Evolutionary conservation across 257 asterid genomes (phyloP).

Genomic region (Striga asiatica): DNA sequence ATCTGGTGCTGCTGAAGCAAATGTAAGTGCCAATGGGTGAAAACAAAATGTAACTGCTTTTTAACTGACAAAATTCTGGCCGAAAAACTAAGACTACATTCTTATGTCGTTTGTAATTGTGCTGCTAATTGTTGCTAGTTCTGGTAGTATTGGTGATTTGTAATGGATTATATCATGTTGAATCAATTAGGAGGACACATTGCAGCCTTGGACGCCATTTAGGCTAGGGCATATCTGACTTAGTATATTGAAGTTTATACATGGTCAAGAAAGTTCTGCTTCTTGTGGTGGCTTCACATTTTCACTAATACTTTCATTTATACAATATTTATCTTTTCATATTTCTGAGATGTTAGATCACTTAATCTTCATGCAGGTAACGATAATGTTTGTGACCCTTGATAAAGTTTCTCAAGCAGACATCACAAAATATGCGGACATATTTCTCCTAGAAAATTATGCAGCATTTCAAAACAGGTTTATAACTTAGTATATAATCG

Average conservation of each 20-base stretch:
- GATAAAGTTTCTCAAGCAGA: constrained; percentile 91
- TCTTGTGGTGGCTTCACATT: neutral
- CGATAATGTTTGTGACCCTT: constrained; percentile 91
- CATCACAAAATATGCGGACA: constrained; percentile 64
- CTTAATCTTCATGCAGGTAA: constrained; percentile 63
- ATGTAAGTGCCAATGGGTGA: no score
- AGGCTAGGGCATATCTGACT: neutral
- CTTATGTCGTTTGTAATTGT: no score
- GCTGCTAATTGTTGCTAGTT: no score
- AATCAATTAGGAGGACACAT: no score
- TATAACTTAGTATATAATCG: constrained; percentile 7
- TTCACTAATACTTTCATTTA: neutral
- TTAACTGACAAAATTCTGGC: no score
- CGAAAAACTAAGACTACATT: no score
- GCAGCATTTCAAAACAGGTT: constrained; percentile 99
- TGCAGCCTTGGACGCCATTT: neutral
- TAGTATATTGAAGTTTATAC: neutral
- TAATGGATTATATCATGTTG: no score
- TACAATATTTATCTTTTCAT: neutral
- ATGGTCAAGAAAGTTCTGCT: neutral
- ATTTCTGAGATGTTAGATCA: constrained; percentile 18
- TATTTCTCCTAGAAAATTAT: constrained; percentile 87
- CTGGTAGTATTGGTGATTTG: no score
- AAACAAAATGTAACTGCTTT: no score
- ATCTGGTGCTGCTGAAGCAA: no score